phyloP scores from a whole-genome alignment of 139 green algal species.

The Parachlorella kessleri region DNA sequence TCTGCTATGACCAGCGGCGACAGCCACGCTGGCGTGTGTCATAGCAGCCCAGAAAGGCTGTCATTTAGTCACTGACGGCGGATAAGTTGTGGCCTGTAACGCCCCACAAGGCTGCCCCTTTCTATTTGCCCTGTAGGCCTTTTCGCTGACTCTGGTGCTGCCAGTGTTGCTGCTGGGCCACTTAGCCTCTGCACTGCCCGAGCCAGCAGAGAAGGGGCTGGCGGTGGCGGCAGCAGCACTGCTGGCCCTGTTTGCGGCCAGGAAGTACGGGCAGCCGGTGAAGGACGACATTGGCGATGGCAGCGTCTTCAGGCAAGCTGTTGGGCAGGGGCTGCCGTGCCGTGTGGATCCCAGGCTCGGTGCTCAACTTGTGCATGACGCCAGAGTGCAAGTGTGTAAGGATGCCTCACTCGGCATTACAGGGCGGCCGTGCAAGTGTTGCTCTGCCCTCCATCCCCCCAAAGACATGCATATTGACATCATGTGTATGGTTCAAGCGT shows the following conservation, averaged over 20 bases:
- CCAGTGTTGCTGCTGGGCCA: conserved; percentile 54
- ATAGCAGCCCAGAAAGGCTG: not conserved
- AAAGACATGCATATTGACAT: too few species aligned
- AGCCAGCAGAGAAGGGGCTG: conserved; percentile 33
- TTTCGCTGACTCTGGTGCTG: conserved; percentile 67
- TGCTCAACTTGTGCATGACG: too few species aligned
- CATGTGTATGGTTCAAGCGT: too few species aligned
- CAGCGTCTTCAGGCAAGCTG: not conserved
- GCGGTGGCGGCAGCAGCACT: conserved; percentile 37
- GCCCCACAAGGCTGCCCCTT: too few species aligned
- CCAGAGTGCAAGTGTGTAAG: too few species aligned
- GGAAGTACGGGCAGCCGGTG: conserved; percentile 90
- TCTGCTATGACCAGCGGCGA: not conserved
- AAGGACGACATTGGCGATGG: conserved; percentile 96
- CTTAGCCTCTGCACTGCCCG: conserved; percentile 35
- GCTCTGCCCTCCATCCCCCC: too few species aligned
- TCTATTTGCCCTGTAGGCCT: conserved; percentile 50
- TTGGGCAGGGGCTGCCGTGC: too few species aligned
- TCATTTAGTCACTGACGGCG: not conserved
- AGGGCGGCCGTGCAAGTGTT: too few species aligned
- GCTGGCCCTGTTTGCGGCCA: conserved; percentile 72
- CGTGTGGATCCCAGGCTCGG: too few species aligned
- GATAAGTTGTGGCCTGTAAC: not conserved
- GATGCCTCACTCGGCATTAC: too few species aligned
- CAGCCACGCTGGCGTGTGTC: not conserved